A percentile compares a stretch with the other conserved stretches of the same genome.
These are phyloP conservation scores for Toxicodendron radicans DNA, from an alignment of 345 rosid species.

Conservation along the genomic window DNA sequence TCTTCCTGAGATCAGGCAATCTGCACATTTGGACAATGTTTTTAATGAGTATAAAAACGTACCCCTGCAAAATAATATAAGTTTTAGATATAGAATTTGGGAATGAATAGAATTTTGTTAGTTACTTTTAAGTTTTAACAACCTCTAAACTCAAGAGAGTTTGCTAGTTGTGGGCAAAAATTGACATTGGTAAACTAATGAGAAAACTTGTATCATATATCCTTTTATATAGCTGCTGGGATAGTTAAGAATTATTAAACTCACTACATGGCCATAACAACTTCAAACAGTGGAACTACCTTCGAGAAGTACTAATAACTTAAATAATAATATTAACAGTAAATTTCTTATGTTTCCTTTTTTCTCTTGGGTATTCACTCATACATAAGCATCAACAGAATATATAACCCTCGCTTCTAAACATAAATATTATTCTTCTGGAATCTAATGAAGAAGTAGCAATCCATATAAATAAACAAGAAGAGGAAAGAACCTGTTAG, in stretches of 20 bases:
- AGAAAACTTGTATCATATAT: neutral
- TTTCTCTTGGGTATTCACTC: neutral
- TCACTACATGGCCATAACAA: too few species aligned
- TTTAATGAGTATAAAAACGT: neutral
- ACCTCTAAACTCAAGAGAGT: neutral
- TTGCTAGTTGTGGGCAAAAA: neutral
- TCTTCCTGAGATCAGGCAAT: neutral
- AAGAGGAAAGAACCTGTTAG: neutral
- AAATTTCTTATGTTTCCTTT: neutral
- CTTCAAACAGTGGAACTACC: too few species aligned
- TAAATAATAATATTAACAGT: too few species aligned
- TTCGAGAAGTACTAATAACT: too few species aligned
- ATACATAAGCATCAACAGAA: neutral
- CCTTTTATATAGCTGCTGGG: too few species aligned
- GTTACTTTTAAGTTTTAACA: neutral
- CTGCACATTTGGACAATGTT: neutral
- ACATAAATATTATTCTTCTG: neutral
- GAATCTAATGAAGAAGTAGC: neutral
- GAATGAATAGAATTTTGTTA: neutral
- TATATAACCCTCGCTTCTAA: neutral
- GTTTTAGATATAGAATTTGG: neutral
- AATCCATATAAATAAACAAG: neutral
- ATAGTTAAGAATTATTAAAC: too few species aligned
- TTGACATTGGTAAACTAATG: neutral
- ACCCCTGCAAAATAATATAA: neutral